These are phyloP conservation scores for Plasmodium yoelii DNA, from an alignment of 169 alveolate genomes.

Conservation along the genomic window DNA sequence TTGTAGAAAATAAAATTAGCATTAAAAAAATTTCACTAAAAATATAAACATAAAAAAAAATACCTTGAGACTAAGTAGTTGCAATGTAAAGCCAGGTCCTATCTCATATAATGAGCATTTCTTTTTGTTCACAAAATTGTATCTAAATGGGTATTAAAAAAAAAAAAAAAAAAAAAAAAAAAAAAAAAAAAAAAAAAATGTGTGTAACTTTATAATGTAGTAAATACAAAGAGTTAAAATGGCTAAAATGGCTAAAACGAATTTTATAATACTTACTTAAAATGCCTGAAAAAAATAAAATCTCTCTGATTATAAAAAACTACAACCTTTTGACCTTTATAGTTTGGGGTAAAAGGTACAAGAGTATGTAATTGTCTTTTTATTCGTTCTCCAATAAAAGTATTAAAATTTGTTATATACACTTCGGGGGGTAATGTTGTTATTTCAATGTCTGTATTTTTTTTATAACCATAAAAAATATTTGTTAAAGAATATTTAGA, in stretches of 20 bases:
- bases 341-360: slow-evolving; percentile 97
- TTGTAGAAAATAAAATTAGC: slow-evolving; percentile 9
- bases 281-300: slow-evolving; percentile 98
- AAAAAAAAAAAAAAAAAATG: slow-evolving; percentile 1
- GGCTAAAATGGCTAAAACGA: too few species aligned
- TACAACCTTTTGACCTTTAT: slow-evolving; percentile 96
- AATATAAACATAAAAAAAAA: slow-evolving; percentile 81
- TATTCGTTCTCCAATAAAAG: slow-evolving; percentile 97
- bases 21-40: neutral
- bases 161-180: neutral
- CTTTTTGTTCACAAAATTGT: slow-evolving; percentile 84
- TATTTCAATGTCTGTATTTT: slow-evolving; percentile 90
- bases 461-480: slow-evolving; percentile 89
- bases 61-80: slow-evolving; percentile 94
- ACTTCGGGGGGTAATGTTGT: slow-evolving; percentile 96
- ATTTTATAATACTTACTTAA: slow-evolving; percentile 87
- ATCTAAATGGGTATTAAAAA: slow-evolving; percentile 59
- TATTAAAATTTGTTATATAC: slow-evolving; percentile 95
- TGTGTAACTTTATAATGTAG: neutral
- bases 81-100: slow-evolving; percentile 99
- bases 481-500: slow-evolving; percentile 92
- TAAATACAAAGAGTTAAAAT: too few species aligned
- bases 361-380: slow-evolving; percentile 97
- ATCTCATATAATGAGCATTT: slow-evolving; percentile 96
- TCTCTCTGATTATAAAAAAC: slow-evolving; percentile 99